A percentile compares a stretch with the other conserved stretches of the same genome.
Evolutionary conservation across 2,329 filamentous ascomycete species (phyloP).

Genomic region (Chrysoporthe puriensis): DNA sequence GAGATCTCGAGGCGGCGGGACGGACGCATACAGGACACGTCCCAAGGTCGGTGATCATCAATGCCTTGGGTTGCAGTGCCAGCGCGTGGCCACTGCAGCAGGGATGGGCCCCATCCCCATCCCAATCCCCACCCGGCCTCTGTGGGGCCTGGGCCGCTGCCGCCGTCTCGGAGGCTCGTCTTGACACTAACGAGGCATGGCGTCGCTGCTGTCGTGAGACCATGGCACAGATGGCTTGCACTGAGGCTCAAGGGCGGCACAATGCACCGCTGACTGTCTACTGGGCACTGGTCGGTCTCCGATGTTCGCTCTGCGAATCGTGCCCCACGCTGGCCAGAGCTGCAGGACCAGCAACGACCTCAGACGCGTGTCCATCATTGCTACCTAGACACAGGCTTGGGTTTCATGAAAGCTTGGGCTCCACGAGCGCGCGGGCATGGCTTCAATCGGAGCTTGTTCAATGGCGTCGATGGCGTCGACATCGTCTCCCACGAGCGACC

Average conservation of each 20-base stretch:
- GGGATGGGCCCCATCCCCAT: background rate
- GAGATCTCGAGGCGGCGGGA: background rate
- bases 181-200: background rate
- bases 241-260: background rate
- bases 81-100: slow-evolving; percentile 4
- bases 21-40: slow-evolving; percentile 4
- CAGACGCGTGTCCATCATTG: background rate
- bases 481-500: background rate
- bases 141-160: background rate
- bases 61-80: slow-evolving; percentile 6
- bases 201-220: background rate
- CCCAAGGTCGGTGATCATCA: slow-evolving; percentile 8
- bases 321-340: too few species aligned
- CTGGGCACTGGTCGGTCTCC: too few species aligned
- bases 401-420: background rate
- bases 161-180: background rate
- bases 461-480: background rate
- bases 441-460: background rate
- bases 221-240: background rate
- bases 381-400: background rate
- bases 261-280: background rate
- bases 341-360: background rate
- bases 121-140: background rate
- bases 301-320: too few species aligned
- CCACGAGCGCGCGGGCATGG: background rate